A percentile compares a stretch with the other conserved stretches of the same genome.
These are phyloP conservation scores for Eucalyptus urophylla DNA, from an alignment of 345 rosid genomes.

Conservation along the genomic window DNA sequence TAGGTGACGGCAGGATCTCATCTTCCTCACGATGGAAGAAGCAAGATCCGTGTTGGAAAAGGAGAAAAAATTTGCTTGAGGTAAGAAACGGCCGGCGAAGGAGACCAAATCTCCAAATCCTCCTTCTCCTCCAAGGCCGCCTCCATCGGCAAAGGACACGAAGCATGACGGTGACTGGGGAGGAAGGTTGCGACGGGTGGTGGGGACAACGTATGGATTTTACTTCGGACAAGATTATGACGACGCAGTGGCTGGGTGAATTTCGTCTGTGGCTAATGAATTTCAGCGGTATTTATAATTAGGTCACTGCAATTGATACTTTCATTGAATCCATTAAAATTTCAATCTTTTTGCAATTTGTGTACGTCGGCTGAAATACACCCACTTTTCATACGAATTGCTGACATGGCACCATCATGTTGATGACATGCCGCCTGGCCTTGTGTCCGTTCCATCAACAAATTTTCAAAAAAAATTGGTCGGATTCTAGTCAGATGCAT, in stretches of 20 bases:
- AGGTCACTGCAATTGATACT: not conserved
- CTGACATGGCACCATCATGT: not conserved
- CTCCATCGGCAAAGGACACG: not conserved
- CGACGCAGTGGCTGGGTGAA: not conserved
- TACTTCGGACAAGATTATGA: no score
- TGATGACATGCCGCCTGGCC: not conserved
- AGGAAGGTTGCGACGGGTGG: not conserved
- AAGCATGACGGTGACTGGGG: not conserved
- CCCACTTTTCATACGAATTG: not conserved
- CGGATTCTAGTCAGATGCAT: not conserved
- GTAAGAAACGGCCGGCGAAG: not conserved
- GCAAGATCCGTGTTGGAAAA: not conserved
- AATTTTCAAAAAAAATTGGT: not conserved
- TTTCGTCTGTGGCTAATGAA: not conserved
- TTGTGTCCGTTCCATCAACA: not conserved
- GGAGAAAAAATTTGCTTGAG: not conserved
- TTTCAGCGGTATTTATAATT: no score
- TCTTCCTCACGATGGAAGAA: not conserved
- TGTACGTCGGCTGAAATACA: no score
- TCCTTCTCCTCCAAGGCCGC: not conserved
- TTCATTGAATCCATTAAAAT: no score
- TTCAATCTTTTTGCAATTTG: not conserved
- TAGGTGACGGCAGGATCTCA: not conserved
- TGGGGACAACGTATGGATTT: not conserved
- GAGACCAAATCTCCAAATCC: not conserved